Conservation (phyloP, 768 basidiomycete genomes). For the Psilocybe cubensis region DNA sequence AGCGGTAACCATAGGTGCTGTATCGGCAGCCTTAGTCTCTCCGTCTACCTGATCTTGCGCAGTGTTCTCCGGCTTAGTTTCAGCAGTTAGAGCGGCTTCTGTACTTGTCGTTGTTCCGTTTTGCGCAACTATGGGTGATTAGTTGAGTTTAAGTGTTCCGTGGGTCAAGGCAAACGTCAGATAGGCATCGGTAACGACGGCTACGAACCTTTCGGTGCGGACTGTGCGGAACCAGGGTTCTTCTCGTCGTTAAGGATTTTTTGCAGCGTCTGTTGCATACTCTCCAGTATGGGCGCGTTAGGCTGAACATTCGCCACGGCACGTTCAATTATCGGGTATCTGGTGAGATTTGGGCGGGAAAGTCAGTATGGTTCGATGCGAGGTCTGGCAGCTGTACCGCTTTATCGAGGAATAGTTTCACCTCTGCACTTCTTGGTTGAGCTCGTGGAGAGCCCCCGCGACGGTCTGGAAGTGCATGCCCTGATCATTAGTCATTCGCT, state of each 20-base stretch:
- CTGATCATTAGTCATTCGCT: constrained; percentile 56
- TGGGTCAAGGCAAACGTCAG: constrained; percentile 1
- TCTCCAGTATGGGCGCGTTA: constrained; percentile 48
- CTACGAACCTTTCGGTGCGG: constrained; percentile 16
- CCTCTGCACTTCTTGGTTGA: constrained; percentile 78
- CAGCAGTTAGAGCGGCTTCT: constrained; percentile 5
- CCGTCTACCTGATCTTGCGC: constrained; percentile 1
- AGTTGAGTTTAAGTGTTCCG: background rate
- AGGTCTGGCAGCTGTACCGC: background rate
- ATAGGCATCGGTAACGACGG: background rate
- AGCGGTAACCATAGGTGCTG: background rate
- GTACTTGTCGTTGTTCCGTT: constrained; percentile 1
- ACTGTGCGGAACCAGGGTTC: constrained; percentile 13
- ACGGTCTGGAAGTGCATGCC: constrained; percentile 55
- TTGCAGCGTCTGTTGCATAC: constrained; percentile 44
- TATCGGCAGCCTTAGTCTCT: background rate
- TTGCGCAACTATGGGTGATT: background rate
- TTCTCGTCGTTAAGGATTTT: constrained; percentile 49
- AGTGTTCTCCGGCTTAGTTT: constrained; percentile 7
- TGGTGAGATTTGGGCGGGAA: constrained; percentile 22
- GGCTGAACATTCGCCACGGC: constrained; percentile 55
- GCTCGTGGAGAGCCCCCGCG: constrained; percentile 58
- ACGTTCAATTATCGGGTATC: constrained; percentile 70
- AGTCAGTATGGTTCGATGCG: background rate
- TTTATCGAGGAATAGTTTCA: no score